Evolutionary conservation across 352 stramenopile species (phyloP), one percentile per base, ranked within the genome.

Genomic region (Pythium pyrilobum): DNA sequence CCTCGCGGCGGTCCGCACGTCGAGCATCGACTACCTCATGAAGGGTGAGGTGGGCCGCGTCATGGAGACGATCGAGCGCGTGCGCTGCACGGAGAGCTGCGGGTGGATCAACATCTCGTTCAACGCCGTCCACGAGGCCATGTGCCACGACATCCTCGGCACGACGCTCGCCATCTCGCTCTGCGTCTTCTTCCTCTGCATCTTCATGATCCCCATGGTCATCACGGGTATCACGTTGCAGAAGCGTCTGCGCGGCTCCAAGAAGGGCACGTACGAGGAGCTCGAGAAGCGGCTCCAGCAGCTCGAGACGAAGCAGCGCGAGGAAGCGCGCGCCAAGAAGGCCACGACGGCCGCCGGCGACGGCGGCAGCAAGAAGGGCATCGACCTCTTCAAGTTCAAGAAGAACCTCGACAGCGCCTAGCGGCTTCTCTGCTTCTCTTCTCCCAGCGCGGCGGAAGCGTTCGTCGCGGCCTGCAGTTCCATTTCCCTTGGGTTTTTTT

Each of bases 41-140:
- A 74, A 72, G 18, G 78, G 81, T 13, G 70, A 71, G 12, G 71
- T 87, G 25, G 69, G 71, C 27, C 59, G 58, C 2, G 51, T 92
- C n/a, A 44, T 92, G 24, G 67, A 73, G 43, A 67, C 62, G 12
- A 63, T 92, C 39, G 77, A 92, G 59, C 66, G 62, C 27, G 44
- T 84, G 20, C 80, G 79, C 1, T 93, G 82, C 78, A 81, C 73
- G 4, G 71, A 85, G 43, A 82, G 81, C 61, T 93, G 83, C 52
- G 66, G 74, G 20, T 93, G 83, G 83, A 68, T 87, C 71, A 90
- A 90, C 52, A 71, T 90, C 36, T 81, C 77, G 18, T 93, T 86
- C 71, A 85, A 89, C 58, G 66, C 80, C 39, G 78, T 92, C 10
- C 77, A 91, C 58, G 70, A 82, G 39, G 59, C 75, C 24, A 62